These are phyloP conservation scores for Lentinula sp. DNA, from an alignment of 768 basidiomycete species.

Conservation along the genomic window DNA sequence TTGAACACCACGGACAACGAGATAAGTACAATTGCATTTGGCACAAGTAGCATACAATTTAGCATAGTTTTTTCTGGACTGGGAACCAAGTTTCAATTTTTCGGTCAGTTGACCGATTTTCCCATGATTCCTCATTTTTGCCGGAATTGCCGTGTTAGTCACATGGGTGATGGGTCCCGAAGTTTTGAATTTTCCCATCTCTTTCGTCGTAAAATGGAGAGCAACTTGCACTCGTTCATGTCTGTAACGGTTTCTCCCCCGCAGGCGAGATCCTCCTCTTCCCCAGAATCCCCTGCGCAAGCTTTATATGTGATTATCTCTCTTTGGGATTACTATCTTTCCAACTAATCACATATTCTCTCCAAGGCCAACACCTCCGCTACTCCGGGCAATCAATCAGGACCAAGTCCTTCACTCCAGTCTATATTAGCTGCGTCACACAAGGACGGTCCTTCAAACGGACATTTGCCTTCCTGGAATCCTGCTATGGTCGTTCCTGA, in stretches of 20 bases:
- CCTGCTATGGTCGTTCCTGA: conserved; percentile 19
- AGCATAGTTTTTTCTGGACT: background rate
- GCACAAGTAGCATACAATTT: conserved; percentile 2
- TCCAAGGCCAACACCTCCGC: conserved; percentile 19
- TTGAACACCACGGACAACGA: background rate
- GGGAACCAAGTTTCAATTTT: background rate
- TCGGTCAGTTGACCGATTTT: background rate
- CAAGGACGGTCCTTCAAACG: conserved; percentile 23
- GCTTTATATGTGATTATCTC: conserved; percentile 16
- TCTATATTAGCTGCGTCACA: conserved; percentile 27
- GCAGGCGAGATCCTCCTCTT: conserved; percentile 3
- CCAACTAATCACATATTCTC: conserved; percentile 9
- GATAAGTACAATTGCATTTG: background rate
- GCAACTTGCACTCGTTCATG: conserved; percentile 7
- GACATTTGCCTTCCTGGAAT: conserved; percentile 31
- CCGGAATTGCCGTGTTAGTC: background rate
- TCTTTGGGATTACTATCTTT: conserved; percentile 14
- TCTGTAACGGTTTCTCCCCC: conserved; percentile 4
- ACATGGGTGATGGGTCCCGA: background rate
- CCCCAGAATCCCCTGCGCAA: conserved; percentile 3
- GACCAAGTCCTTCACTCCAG: conserved; percentile 32
- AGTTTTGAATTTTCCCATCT: conserved; percentile 1
- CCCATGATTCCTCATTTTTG: background rate
- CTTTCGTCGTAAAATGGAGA: background rate
- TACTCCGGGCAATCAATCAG: conserved; percentile 25